These are phyloP conservation scores for Salvia splendens DNA, from an alignment of 257 asterid genomes.

Conservation along the genomic window DNA sequence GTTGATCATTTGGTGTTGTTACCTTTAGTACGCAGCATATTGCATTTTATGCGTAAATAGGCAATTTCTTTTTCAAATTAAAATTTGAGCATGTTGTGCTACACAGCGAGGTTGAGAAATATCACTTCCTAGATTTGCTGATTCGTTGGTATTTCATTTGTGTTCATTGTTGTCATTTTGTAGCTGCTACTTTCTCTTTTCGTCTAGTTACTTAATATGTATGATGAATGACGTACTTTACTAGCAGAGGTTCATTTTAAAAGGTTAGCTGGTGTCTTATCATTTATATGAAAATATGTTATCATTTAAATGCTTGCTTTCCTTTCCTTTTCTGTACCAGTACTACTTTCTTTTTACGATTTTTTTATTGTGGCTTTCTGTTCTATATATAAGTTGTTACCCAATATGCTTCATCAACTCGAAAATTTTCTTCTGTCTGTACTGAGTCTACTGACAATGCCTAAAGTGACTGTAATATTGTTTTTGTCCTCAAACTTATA, in stretches of 20 bases:
- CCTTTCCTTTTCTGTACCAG: not conserved
- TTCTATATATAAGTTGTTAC: not conserved
- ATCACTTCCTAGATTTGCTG: not conserved
- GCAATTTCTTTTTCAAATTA: not conserved
- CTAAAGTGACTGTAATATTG: not conserved
- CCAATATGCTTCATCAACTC: conserved; percentile 15
- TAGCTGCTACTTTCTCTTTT: not conserved
- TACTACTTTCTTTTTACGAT: not conserved
- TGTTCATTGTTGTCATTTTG: not conserved
- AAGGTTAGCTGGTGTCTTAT: not conserved
- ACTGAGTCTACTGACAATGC: conserved; percentile 7
- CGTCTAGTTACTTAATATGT: not conserved
- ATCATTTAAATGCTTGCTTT: not conserved
- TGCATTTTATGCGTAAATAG: not conserved
- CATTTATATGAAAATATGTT: not conserved
- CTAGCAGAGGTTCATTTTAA: not conserved
- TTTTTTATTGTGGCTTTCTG: conserved; percentile 5
- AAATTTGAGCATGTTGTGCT: conserved; percentile 2
- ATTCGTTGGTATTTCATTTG: not conserved
- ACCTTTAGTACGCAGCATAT: no score
- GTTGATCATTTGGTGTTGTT: no score
- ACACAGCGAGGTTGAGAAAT: not conserved
- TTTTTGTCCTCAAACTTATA: no score
- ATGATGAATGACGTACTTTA: not conserved
- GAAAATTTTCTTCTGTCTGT: not conserved